Evolutionary conservation across 441 rosid genomes (phyloP), one percentile per base, ranked within the genome.

Genomic region (Adansonia rubrostipa): DNA sequence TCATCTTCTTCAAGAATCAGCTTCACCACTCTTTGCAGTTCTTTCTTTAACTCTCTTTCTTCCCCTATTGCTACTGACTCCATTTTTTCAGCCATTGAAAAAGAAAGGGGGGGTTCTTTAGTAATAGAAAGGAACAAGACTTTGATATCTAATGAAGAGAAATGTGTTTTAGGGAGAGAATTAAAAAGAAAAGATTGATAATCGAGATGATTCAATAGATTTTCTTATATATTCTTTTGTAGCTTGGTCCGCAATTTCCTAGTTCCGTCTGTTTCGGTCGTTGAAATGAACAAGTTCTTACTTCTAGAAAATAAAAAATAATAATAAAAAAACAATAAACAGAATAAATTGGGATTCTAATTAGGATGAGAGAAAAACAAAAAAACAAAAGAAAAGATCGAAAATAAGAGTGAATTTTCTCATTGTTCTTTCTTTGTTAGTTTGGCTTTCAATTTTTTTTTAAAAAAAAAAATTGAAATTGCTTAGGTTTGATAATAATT

Each of bases 1-100:
- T 76, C 76, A 24, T 78, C 86, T 13, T 75, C 80, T 19, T 80
- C 86, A 24, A 73, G 45, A 67, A 83, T 80, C 28, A 8, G 45
- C 24, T 71, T 77, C 11, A 75, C 51, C 20, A 83, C 45, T 19
- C 80, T 80, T 70, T 61, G 75, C 62, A 83, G 64, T 60, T 80
- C 80, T 28, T 75, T 78, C 78, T 80, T 83, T 62, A 83, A 76
- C 62, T 78, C 81, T 45, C 48, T n/a, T 48, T 57, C 83, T 47
- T 53, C 36, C 28, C 13, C 24, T 6, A 8, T 42, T 40, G 40
- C 66, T 10, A 15, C 24, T 4, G 22, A 28, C 40, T 64, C 61
- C 48, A 9, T 78, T 42, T 40, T 24, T 44, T 76, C 60, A 53
- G 85, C 82, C 85, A 79, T 82, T 20, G 22, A 68, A 67, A 24